phyloP scores from a whole-genome alignment of 176 grass and related monocot genomes.

The Triticum turgidum region DNA sequence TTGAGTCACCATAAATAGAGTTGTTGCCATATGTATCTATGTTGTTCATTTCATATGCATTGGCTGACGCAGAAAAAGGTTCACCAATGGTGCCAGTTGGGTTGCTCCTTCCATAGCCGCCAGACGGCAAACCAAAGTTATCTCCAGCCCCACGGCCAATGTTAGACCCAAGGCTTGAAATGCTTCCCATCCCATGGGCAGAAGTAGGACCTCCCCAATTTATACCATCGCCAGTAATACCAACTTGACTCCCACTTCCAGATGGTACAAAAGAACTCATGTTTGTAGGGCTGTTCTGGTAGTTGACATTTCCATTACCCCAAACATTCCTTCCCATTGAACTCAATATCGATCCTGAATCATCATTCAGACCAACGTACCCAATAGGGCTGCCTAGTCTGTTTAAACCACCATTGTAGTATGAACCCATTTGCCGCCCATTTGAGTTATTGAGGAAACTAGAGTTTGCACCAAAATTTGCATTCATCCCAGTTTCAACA shows the following conservation, averaged over 20 bases:
- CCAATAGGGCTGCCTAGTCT: slow-evolving; percentile 55
- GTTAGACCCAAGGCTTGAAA: slow-evolving; percentile 43
- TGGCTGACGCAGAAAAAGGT: slow-evolving; percentile 52
- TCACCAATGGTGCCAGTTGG: slow-evolving; percentile 55
- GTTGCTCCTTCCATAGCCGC: slow-evolving; percentile 53
- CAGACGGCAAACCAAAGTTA: slow-evolving; percentile 53
- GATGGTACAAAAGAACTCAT: slow-evolving; percentile 63
- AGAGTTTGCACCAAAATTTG: slow-evolving; percentile 53
- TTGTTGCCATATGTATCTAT: slow-evolving; percentile 45
- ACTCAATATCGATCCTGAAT: slow-evolving; percentile 67
- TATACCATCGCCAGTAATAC: slow-evolving; percentile 38
- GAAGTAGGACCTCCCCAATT: slow-evolving; percentile 56
- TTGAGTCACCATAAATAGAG: slow-evolving; percentile 69
- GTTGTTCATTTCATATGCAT: slow-evolving; percentile 54
- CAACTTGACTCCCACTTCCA: slow-evolving; percentile 39
- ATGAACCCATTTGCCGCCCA: slow-evolving; percentile 64
- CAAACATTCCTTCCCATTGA: slow-evolving; percentile 77
- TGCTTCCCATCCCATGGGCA: slow-evolving; percentile 45
- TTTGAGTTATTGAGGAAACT: slow-evolving; percentile 58
- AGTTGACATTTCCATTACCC: slow-evolving; percentile 60
- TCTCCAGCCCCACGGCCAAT: slow-evolving; percentile 49
- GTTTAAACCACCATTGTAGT: slow-evolving; percentile 66
- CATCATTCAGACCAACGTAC: slow-evolving; percentile 64
- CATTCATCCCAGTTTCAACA: slow-evolving; percentile 53
- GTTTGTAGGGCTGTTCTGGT: slow-evolving; percentile 48